Base-by-base conservation (phyloP, 306 rosid genomes). In the Gleditsia sinensis region DNA sequence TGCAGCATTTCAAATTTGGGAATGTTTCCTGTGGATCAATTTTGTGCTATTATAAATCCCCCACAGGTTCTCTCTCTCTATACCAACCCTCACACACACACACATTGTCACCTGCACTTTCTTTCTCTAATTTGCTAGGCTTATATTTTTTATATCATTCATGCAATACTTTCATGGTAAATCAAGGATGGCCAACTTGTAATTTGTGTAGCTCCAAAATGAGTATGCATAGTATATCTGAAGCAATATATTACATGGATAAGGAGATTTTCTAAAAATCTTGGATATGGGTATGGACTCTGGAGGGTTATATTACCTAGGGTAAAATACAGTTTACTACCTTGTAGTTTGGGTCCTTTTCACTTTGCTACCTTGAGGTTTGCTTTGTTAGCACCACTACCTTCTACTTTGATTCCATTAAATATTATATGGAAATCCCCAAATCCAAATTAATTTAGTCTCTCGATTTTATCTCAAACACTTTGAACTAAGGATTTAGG, bases 1-100 rank as follows among this genome's bases (percentile, higher is more conserved):
- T 88, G 86, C 99, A 94, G 99, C 90, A 94, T 94, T 85, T 94
- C 99, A 84, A 94, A 94, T 80, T 85, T 94, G 71, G 99, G 99
- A 82, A 94, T 94, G 97, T 94, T 87, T 88, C 99, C 99, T 0
- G 99, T 94, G 82, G 99, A 94, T 72, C 58, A 80, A 13, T 94
- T 94, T 77, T 94, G 93, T 85, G 99, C 99, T 36, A 94, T 94
- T 76, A 94, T 94, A 85, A 94, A 94, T 76, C 97, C 97, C 28
- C 99, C 97, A 42, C 99, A 94, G 97, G 98, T 89, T 78, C 77
- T 60, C 40, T 78, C 78, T 68, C 73, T 76, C 82, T 42, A n/a
- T n/a, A n/a, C n/a, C n/a, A n/a, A n/a, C n/a, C n/a, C n/a, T n/a
- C n/a, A 9, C 43, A 51, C 72, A 16, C 74, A 46, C 58, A 46